phyloP scores from a whole-genome alignment of 257 asterid species.

The Perilla frutescens region DNA sequence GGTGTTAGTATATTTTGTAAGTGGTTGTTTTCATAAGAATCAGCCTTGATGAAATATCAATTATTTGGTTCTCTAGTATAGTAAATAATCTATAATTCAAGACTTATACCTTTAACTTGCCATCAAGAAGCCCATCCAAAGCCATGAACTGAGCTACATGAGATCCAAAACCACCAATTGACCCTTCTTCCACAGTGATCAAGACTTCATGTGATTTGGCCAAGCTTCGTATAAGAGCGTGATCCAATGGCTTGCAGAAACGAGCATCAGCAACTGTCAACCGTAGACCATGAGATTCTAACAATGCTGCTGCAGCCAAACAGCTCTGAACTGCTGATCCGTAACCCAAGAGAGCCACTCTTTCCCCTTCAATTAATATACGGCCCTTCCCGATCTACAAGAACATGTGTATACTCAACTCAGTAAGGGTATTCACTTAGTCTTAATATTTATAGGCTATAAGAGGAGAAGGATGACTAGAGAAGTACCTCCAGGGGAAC shows the following conservation, averaged over 20 bases:
- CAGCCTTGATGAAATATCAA: too few species aligned
- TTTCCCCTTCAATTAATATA: slow-evolving; percentile 80
- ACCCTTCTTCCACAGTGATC: slow-evolving; percentile 95
- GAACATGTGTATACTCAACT: slow-evolving; percentile 1
- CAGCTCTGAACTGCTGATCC: slow-evolving; percentile 92
- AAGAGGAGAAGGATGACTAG: not conserved
- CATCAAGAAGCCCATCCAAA: slow-evolving; percentile 92
- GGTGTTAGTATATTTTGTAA: not conserved
- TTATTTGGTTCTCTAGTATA: too few species aligned
- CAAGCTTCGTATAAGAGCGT: slow-evolving; percentile 67
- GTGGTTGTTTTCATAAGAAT: not conserved
- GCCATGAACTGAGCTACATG: slow-evolving; percentile 97
- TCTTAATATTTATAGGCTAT: not conserved
- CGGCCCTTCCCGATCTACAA: slow-evolving; percentile 81
- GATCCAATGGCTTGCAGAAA: slow-evolving; percentile 93
- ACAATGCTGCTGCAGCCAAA: slow-evolving; percentile 77
- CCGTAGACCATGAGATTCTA: slow-evolving; percentile 60
- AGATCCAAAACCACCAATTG: slow-evolving; percentile 98
- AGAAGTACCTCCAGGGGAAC: slow-evolving; percentile 73
- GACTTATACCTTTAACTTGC: slow-evolving; percentile 70
- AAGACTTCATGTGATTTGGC: slow-evolving; percentile 85
- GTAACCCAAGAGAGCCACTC: slow-evolving; percentile 90
- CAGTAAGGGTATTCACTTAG: not conserved
- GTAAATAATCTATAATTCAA: not conserved
- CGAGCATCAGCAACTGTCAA: slow-evolving; percentile 94